Base-by-base conservation (phyloP, 2,329 filamentous ascomycete genomes). In the Hypoxylon sp. region DNA sequence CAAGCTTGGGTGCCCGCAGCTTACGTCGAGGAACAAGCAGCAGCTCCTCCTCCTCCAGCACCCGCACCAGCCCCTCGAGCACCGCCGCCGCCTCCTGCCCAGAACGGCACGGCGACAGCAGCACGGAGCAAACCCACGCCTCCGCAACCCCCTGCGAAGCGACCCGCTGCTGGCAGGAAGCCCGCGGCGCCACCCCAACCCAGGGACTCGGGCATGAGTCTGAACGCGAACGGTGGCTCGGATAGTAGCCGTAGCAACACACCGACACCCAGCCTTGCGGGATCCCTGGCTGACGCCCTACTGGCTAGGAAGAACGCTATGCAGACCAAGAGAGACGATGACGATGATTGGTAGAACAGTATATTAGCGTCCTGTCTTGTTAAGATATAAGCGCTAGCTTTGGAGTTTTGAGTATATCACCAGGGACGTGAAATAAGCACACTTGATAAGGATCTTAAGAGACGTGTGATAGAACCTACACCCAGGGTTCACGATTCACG, bases 1-100 rank as follows among this genome's bases (percentile, higher is more conserved):
- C 93, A 96, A 80, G 96, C 94, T 56, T 99, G 96, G 96, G 89
- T 96, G 2, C 96, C 96, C 0, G 92, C 94, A 19, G 93, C 95
- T 19, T 99, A 99, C 76, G 91, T 99, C 7, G 92, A 98, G 80
- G 94, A 98, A 80, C 87, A 92, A 77, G 86, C 86, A 23, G 82
- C 87, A 23, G 82, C 87, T n/a, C 83, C 85, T 23, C 82, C 87
- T 14, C 83, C 85, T 7, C 84, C 89, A 11, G 83, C 86, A 6
- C 86, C 90, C 9, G 87, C 89, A 23, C 86, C 90, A 2, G 86
- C 89, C 5, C 87, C 89, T 3, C 83, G 87, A 21, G 86, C 89
- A 5, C 90, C 92, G 13, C 90, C 90, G 9, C 89, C 91, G 1
- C 88, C 91, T 0, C 86, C 90, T 2, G 79, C 79, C 3, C 79